Evolutionary conservation across 2,329 filamentous ascomycete genomes (phyloP).

Genomic region (Neonectria coccinea): DNA sequence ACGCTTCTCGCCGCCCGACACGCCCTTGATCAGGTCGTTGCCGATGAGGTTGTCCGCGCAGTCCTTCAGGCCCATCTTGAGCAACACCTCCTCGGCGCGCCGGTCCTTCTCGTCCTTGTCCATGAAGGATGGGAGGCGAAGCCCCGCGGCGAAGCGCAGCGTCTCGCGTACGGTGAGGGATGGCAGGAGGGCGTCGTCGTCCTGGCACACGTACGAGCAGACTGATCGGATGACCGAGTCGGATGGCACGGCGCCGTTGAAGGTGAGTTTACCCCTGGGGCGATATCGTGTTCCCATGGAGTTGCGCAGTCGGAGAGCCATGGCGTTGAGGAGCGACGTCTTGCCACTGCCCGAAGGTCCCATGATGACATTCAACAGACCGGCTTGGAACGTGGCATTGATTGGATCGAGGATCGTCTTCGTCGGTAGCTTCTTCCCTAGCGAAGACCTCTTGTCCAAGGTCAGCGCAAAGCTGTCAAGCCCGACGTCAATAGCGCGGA

Average conservation of each 20-base stretch:
- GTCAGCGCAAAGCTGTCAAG: constrained; percentile 73
- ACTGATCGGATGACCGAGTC: constrained; percentile 77
- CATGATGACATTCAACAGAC: constrained; percentile 81
- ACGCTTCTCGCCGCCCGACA: constrained; percentile 83
- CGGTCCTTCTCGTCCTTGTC: constrained; percentile 73
- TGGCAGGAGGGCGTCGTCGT: constrained; percentile 79
- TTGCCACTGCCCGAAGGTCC: constrained; percentile 83
- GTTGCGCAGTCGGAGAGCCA: constrained; percentile 75
- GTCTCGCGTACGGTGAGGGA: constrained; percentile 83
- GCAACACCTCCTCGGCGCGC: constrained; percentile 76
- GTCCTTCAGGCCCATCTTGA: constrained; percentile 82
- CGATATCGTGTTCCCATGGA: constrained; percentile 72
- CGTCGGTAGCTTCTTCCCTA: constrained; percentile 63
- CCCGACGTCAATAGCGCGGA: constrained; percentile 72
- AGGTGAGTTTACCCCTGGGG: constrained; percentile 71
- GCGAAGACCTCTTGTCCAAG: constrained; percentile 70
- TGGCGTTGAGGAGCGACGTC: constrained; percentile 78
- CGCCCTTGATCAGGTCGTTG: constrained; percentile 78
- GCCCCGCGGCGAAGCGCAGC: constrained; percentile 75
- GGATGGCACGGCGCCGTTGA: constrained; percentile 77
- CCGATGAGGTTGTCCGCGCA: constrained; percentile 82
- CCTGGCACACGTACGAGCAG: constrained; percentile 82
- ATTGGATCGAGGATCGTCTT: constrained; percentile 76
- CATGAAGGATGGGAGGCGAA: constrained; percentile 79
- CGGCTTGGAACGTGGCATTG: constrained; percentile 74